A percentile compares a stretch with the other conserved stretches of the same genome.
Evolutionary conservation across 257 asterid species (phyloP).

Genomic region (Avicennia marina): DNA sequence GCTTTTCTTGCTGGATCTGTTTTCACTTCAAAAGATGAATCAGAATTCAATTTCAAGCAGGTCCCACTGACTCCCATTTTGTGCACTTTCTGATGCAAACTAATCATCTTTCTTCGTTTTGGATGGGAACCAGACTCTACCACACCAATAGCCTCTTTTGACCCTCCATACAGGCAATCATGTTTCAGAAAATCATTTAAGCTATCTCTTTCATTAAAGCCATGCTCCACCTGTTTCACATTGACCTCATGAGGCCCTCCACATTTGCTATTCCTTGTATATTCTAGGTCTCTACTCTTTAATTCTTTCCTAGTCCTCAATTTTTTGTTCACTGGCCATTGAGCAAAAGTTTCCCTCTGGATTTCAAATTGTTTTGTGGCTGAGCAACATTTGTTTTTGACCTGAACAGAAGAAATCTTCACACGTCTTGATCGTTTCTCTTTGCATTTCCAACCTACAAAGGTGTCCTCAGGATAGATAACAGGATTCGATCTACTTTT

Average conservation of each 20-base stretch:
- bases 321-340: slow-evolving; percentile 13
- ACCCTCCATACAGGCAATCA: slow-evolving; percentile 13
- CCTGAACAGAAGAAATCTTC: slow-evolving; percentile 19
- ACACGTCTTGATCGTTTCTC: slow-evolving; percentile 32
- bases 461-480: slow-evolving; percentile 20
- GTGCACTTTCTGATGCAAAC: slow-evolving; percentile 16
- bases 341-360: slow-evolving; percentile 17
- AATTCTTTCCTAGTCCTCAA: slow-evolving; percentile 18
- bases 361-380: slow-evolving; percentile 14
- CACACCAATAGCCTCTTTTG: slow-evolving; percentile 17
- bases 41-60: slow-evolving; percentile 18
- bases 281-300: slow-evolving; percentile 6
- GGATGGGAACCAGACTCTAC: slow-evolving; percentile 20
- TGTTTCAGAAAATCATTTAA: slow-evolving; percentile 12
- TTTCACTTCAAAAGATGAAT: slow-evolving; percentile 24
- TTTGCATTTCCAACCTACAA: slow-evolving; percentile 33
- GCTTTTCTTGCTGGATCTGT: slow-evolving; percentile 16
- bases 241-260: slow-evolving; percentile 18
- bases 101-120: slow-evolving; percentile 26
- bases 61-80: slow-evolving; percentile 16
- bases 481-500: slow-evolving; percentile 16
- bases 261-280: slow-evolving; percentile 11
- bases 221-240: slow-evolving; percentile 18
- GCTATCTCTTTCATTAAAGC: slow-evolving; percentile 17
- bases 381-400: slow-evolving; percentile 11